Base-by-base conservation (phyloP, 2,329 filamentous ascomycete genomes). In the Plenodomus biglobosus region DNA sequence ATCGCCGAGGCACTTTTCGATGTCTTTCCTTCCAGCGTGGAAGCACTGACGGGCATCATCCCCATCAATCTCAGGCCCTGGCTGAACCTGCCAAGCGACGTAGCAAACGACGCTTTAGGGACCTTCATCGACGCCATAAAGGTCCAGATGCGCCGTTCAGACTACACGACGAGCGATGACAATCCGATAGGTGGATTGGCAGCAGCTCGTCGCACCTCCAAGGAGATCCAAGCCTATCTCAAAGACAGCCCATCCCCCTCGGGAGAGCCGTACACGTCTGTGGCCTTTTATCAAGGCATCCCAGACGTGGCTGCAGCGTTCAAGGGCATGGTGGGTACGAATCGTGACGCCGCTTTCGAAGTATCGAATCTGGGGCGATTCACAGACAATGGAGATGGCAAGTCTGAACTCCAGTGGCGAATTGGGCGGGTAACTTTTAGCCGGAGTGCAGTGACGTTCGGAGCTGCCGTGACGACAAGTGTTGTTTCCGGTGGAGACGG, bases 301-400 rank as follows among this genome's bases (percentile, higher is more conserved):
- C 40, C 46, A 0, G 50, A 64, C 37, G 62, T 76, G 40, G 46
- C 63, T 2, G 48, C 45, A 3, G 42, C 66, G n/a, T 71, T 74
- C 39, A 52, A 59, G n/a, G 62, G 62, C 0, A 72, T 70, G 44
- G n/a, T 77, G 3, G 75, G 74, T 2, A 69, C 70, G 21, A 53
- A 63, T 1, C 64, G 76, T 8, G 65, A 61, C 3, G 57, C 62
- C 18, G 71, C 66, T 7, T 75, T 74, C 38, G 76, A 78, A 50
- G 56, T 78, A 7, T 76, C 76, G 0, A 78, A 78, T 57, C 44
- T 78, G 6, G 76, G 76, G 0, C 50, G 64, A 3, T 60, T 75
- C 27, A 3, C 13, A 15, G 22, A 24, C 22, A 2, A 17, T 19
- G 17, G 15, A 3, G 16, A 10, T 3, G 32, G 13, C 7, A 32